These are phyloP conservation scores for Mycena rosella DNA, from an alignment of 768 basidiomycete genomes.

Conservation along the genomic window DNA sequence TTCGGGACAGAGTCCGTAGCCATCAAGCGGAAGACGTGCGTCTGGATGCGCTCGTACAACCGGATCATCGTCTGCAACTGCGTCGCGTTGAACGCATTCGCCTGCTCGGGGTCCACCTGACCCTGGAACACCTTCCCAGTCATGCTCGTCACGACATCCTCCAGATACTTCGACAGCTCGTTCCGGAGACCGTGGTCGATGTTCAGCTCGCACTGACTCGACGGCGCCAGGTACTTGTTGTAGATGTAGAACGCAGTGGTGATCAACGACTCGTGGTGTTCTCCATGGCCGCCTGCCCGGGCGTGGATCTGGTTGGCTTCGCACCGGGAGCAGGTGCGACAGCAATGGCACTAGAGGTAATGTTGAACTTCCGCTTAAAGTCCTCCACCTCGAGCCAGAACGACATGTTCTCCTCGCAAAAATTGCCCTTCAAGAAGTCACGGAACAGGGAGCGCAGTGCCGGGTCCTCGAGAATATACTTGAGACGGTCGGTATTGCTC, in stretches of 20 bases:
- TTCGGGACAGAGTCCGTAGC: conserved; percentile 99
- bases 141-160: conserved; percentile 85
- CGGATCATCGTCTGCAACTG: conserved; percentile 94
- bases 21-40: conserved; percentile 97
- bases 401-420: conserved; percentile 97
- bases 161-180: conserved; percentile 93
- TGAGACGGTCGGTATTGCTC: conserved; percentile 92
- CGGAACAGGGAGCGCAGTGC: conserved; percentile 91
- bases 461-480: conserved; percentile 94
- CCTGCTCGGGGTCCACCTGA: conserved; percentile 85
- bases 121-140: conserved; percentile 85
- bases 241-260: conserved; percentile 95
- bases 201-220: conserved; percentile 96
- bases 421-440: conserved; percentile 93
- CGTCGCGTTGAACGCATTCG: conserved; percentile 90
- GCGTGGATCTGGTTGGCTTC: conserved; percentile 62
- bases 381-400: conserved; percentile 99
- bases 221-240: conserved; percentile 95
- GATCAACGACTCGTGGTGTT: conserved; percentile 96
- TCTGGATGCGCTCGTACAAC: conserved; percentile 96
- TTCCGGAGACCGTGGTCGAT: conserved; percentile 97
- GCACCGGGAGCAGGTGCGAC: conserved; percentile 55
- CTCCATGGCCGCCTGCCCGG: conserved; percentile 93
- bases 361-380: conserved; percentile 96
- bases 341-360: conserved; percentile 91